Percentiles rank a stretch among this genome's conserved stretches.
These are phyloP conservation scores for Aspergillus fumigatus DNA, from an alignment of 2,329 filamentous ascomycete species.

Conservation along the genomic window DNA sequence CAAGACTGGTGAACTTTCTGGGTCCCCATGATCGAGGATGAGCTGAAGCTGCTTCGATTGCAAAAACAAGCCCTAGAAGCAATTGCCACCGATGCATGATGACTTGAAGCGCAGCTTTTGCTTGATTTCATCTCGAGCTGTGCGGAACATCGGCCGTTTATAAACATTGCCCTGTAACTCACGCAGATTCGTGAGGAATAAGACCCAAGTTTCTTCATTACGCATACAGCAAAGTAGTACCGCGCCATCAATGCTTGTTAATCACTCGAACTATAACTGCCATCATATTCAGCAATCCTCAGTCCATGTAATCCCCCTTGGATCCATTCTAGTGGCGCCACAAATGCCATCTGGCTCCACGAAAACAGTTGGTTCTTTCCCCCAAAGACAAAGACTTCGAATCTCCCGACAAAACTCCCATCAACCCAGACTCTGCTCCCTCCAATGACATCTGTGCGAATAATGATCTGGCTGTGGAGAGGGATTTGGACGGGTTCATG, in stretches of 20 bases:
- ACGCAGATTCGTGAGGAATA: no score
- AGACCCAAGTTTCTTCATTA: no score
- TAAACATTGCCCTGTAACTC: not conserved
- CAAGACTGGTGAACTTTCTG: conserved; percentile 56
- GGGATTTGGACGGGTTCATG: conserved; percentile 40
- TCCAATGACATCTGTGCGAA: conserved; percentile 43
- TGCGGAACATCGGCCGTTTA: not conserved
- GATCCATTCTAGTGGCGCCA: conserved; percentile 43
- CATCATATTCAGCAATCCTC: not conserved
- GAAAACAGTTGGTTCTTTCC: conserved; percentile 49
- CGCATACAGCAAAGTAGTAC: no score
- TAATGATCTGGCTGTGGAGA: conserved; percentile 32
- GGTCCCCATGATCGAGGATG: conserved; percentile 22
- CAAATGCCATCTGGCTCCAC: conserved; percentile 56
- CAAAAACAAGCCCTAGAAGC: not conserved
- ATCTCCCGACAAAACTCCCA: conserved; percentile 45
- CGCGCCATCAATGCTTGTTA: no score
- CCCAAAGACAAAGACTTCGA: conserved; percentile 53
- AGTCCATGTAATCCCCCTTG: conserved; percentile 10
- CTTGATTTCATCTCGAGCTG: not conserved
- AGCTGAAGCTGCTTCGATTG: not conserved
- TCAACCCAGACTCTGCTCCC: conserved; percentile 50
- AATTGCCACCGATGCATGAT: not conserved
- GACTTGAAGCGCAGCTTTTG: not conserved
- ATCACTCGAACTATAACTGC: not conserved